phyloP scores from a whole-genome alignment of 1,284 basidiomycete genomes.

The Irpex rosettiformis region DNA sequence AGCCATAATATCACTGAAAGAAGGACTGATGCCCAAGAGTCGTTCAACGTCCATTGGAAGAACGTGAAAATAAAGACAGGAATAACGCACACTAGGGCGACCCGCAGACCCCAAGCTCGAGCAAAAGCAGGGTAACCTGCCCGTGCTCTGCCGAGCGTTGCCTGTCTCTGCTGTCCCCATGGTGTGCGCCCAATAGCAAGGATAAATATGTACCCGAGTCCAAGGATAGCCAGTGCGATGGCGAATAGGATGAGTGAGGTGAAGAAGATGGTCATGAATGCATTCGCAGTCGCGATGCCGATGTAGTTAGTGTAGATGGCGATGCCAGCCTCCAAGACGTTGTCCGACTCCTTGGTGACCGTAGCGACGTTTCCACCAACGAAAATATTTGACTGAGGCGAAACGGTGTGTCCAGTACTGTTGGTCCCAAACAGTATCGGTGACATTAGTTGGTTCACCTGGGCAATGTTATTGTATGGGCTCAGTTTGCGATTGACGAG shows the following conservation, averaged over 20 bases:
- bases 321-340: slow-evolving; percentile 73
- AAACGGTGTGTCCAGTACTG: background rate
- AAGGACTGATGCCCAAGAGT: slow-evolving; percentile 77
- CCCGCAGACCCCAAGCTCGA: slow-evolving; percentile 55
- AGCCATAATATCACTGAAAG: slow-evolving; percentile 68
- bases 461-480: slow-evolving; percentile 58
- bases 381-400: slow-evolving; percentile 3
- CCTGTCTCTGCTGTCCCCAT: slow-evolving; percentile 21
- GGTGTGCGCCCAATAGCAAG: slow-evolving; percentile 28
- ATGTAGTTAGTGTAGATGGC: slow-evolving; percentile 78
- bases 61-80: slow-evolving; percentile 78
- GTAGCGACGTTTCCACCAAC: slow-evolving; percentile 45
- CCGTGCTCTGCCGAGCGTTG: slow-evolving; percentile 26
- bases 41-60: slow-evolving; percentile 86
- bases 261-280: slow-evolving; percentile 82
- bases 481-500: slow-evolving; percentile 78
- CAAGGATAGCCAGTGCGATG: slow-evolving; percentile 49
- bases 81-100: slow-evolving; percentile 56
- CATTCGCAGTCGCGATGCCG: slow-evolving; percentile 75
- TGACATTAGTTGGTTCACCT: slow-evolving; percentile 17
- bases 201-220: slow-evolving; percentile 47
- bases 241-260: slow-evolving; percentile 61
- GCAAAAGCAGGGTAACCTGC: slow-evolving; percentile 45
- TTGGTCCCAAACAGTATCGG: slow-evolving; percentile 9
- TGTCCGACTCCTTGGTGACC: slow-evolving; percentile 60